A percentile compares a stretch with the other conserved stretches of the same genome.
These are phyloP conservation scores for Monosporascus sp. DNA, from an alignment of 2,329 filamentous ascomycete species.

Conservation along the genomic window DNA sequence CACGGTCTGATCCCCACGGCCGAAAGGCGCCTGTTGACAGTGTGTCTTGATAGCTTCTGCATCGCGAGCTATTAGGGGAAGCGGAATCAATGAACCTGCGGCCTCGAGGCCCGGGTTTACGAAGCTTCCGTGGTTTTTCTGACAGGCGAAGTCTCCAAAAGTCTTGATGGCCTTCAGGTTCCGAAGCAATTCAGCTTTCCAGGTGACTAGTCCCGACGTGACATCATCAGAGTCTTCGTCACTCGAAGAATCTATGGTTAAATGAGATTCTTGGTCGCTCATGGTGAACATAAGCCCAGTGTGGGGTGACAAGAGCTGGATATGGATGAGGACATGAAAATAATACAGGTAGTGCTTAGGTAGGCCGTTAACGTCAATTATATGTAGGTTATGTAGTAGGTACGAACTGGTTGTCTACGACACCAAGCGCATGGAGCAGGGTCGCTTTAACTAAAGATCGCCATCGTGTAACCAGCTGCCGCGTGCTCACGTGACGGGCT, in stretches of 20 bases:
- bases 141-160: slow-evolving; percentile 10
- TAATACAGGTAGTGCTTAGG: background rate
- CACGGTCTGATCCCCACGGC: slow-evolving; percentile 30
- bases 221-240: background rate
- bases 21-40: slow-evolving; percentile 28
- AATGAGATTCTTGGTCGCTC: background rate
- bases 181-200: background rate
- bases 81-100: slow-evolving; percentile 14
- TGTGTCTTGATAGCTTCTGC: slow-evolving; percentile 17
- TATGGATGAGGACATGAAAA: background rate
- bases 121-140: slow-evolving; percentile 5
- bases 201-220: background rate
- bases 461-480: background rate
- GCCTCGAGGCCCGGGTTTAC: slow-evolving; percentile 22
- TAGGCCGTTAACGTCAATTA: no score
- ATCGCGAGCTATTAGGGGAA: slow-evolving; percentile 20
- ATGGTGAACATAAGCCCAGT: background rate
- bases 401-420: no score
- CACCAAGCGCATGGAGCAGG: background rate
- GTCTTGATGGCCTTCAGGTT: slow-evolving; percentile 6
- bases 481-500: background rate
- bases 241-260: background rate
- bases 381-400: no score
- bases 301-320: background rate
- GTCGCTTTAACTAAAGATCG: background rate